Evolutionary conservation across 2,329 filamentous ascomycete genomes (phyloP), one percentile per base, ranked within the genome.

Genomic region (Trichoderma guizhouense): DNA sequence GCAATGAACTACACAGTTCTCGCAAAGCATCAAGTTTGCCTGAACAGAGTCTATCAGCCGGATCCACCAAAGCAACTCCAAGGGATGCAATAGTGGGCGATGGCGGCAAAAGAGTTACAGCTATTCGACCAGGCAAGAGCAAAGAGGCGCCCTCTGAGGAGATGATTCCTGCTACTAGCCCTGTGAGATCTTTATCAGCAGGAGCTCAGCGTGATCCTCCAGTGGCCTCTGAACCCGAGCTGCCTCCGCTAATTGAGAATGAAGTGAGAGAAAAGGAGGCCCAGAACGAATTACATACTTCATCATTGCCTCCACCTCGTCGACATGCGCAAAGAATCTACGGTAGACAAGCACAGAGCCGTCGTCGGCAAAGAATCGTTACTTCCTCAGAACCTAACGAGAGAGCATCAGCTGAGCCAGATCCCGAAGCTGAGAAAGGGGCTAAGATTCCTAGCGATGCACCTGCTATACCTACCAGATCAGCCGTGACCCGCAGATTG

Each of bases 111-210:
- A 65, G 30, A 21, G 51, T 7, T 12, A 73, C 57, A 4, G 30
- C 69, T 15, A 67, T 72, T 28, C 57, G 72, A 53, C 63, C 60
- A n/a, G 74, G 73, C 8, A 69, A 21, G 32, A 72, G 74, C 15
- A 78, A 76, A 30, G 63, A 71, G 11, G 36, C 69, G 1, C 60
- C 73, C 2, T 79, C 81, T 3, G 81, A 81, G 57, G 80, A 82
- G n/a, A 80, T 78, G 75, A 83, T 83, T 71, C 81, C 81, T 1
- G 81, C 81, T 60, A 83, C 81, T 30, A 83, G 81, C 43, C 81
- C 81, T n/a, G 73, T 78, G 2, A 75, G 76, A 39, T 78, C 79
- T 7, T 73, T 80, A 5, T 75, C 79, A n/a, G 74, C 74, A 14
- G 77, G 76, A 5, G 71, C 70, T 28, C 76, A 73, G 8, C 72